Conservation (phyloP, 2,329 filamentous ascomycete species). For the Passalora sequoiae region DNA sequence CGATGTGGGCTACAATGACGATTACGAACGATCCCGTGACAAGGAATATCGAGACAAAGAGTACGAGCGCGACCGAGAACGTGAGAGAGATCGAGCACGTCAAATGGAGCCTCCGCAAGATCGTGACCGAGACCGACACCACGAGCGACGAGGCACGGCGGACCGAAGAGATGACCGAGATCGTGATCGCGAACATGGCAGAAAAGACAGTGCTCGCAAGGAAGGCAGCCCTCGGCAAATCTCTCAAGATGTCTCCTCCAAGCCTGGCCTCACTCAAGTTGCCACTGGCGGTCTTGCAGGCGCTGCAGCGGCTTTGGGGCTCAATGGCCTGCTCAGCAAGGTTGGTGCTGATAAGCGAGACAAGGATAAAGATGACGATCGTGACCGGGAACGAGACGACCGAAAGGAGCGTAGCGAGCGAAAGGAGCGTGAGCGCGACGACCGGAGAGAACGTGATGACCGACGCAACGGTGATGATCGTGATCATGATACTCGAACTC, state of each 20-base stretch:
- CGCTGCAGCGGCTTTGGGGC: constrained; percentile 29
- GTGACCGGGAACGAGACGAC: constrained; percentile 18
- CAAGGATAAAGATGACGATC: constrained; percentile 23
- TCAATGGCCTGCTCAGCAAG: constrained; percentile 26
- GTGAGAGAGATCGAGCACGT: constrained; percentile 24
- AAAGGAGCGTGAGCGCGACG: constrained; percentile 8
- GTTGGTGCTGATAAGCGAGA: constrained; percentile 22
- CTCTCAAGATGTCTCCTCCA: constrained; percentile 14
- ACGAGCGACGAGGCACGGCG: constrained; percentile 22
- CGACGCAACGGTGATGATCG: constrained; percentile 8
- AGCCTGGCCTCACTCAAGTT: constrained; percentile 27
- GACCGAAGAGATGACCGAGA: constrained; percentile 5
- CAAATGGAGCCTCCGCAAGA: constrained; percentile 20
- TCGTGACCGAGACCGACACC: constrained; percentile 26
- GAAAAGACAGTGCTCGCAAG: constrained; percentile 24
- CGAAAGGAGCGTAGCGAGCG: constrained; percentile 12
- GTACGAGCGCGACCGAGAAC: constrained; percentile 24
- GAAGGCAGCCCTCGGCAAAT: constrained; percentile 23
- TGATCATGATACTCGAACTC: constrained; percentile 3
- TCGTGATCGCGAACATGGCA: constrained; percentile 22
- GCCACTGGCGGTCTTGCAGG: constrained; percentile 31
- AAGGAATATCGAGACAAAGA: constrained; percentile 22
- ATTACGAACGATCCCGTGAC: constrained; percentile 15
- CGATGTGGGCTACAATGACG: constrained; percentile 26
- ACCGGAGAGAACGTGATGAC: constrained; percentile 5